Evolutionary conservation across 169 alveolate species (phyloP), one percentile per base, ranked within the genome.

Genomic region (Hepatocystis sp.): DNA sequence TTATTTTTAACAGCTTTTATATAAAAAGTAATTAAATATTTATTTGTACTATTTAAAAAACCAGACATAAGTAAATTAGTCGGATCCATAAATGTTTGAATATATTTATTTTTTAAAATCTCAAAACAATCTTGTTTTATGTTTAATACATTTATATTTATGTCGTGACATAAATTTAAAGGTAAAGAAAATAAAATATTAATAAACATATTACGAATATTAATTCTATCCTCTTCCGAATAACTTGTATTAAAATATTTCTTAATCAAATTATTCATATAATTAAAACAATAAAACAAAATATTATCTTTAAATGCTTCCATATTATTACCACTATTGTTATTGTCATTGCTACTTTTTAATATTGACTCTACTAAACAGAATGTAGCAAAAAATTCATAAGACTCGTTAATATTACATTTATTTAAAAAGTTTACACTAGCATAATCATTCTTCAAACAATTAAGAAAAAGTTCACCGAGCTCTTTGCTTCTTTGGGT

Each of bases 371-470:
- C 25, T n/a, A 71, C 71, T 8, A 71, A 2, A 25, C 58, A 42
- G 30, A 71, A 71, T 0, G 58, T 51, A 4, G 65, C 65, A 34
- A 58, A 71, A n/a, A 40, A 60, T 71, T 71, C 86, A 2, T 51
- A 58, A 32, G 39, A 21, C 1, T 71, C 86, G 2, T 17, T 15
- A 30, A 58, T 71, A n/a, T 51, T 71, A 49, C 86, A 71, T 15
- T 71, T 76, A 63, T 71, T 71, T 34, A 71, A 49, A 63, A 58
- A 71, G 11, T 46, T 71, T n/a, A 71, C 58, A 39, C 86, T 71
- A 0, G 17, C 28, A 0, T 7, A 42, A 19, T 71, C 86, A 44
- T 71, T 71, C 13, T 71, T 71, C 2, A 58, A 42, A 1, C 51
- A 71, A 11, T 56, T 71, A 1, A 71, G 13, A 36, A 71, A 58